Evolutionary conservation across 306 rosid species (phyloP), one percentile per base, ranked within the genome.

Genomic region (Vigna angularis): DNA sequence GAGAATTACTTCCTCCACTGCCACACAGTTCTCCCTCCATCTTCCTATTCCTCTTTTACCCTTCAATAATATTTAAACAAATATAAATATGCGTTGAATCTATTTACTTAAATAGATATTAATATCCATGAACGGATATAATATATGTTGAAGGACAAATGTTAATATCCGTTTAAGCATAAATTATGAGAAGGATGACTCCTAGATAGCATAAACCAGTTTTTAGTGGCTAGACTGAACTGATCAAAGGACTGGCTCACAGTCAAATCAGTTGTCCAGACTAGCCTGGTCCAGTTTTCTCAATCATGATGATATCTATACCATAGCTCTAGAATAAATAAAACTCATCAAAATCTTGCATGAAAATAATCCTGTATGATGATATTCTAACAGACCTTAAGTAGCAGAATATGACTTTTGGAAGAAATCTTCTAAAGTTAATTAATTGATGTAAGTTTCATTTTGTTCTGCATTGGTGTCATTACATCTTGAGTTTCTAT

Each of bases 401-500:
- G 14, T 1, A 22, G 28, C 22, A 4, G 34, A 9, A 16, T 11
- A 20, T 20, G 53, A 42, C 18, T 66, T 66, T 42, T 66, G 36
- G 11, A 14, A 20, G 11, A 44, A 66, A 66, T 22, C 36, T 20
- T 47, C 15, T 15, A 2, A 13, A 45, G 51, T 22, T 53, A 7
- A 18, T 36, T 38, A 72, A 36, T 56, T 40, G 38, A 40, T 38
- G 15, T 36, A 36, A 55, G 68, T 20, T 28, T 59, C 49, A 62
- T 61, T 42, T 58, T 58, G 2, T 9, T 57, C 6, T 42, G 22
- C 56, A 15, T 17, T 9, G 38, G 5, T 53, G n/a, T 72, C 18
- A 47, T 15, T 49, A 49, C 72, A 63, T 64, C 45, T 30, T 16
- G 28, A 22, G 47, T 77, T 67, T 77, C 16, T 68, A 55, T 67